Percentiles rank a stretch among this genome's conserved stretches.
Conservation (phyloP, 768 basidiomycete genomes). For the Collybiopsis luxurians region DNA sequence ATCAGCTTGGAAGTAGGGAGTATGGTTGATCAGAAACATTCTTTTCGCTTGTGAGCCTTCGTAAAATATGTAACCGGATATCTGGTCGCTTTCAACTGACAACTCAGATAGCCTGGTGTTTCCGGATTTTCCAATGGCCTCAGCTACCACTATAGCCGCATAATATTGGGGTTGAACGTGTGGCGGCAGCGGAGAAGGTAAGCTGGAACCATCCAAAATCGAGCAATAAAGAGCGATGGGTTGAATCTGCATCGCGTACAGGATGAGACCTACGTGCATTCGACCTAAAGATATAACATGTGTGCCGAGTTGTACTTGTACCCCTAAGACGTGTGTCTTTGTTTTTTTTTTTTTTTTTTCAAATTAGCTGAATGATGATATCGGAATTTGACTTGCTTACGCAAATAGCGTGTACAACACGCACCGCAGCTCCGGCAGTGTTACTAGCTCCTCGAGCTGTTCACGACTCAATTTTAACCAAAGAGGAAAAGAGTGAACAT, state of each 20-base stretch:
- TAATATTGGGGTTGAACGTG: constrained; percentile 46
- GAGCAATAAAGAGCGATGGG: constrained; percentile 40
- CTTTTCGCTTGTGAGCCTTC: constrained; percentile 29
- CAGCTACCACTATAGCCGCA: constrained; percentile 37
- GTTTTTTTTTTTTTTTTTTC: too few relatives aligned
- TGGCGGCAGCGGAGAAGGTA: constrained; percentile 37
- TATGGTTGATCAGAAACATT: constrained; percentile 39
- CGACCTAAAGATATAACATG: neutral
- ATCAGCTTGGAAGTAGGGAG: constrained; percentile 27
- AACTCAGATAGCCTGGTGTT: constrained; percentile 35
- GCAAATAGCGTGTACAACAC: constrained; percentile 68
- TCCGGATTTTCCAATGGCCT: constrained; percentile 34
- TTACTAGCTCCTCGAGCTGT: constrained; percentile 12
- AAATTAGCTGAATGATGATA: too few relatives aligned
- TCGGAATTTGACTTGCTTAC: too few relatives aligned
- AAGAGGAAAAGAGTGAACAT: neutral
- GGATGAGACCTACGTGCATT: neutral
- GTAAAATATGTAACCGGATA: constrained; percentile 45
- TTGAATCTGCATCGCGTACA: constrained; percentile 32
- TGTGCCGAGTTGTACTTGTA: constrained; percentile 63
- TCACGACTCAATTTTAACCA: constrained; percentile 11
- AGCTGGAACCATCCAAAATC: constrained; percentile 36
- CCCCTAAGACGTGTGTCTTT: too few relatives aligned
- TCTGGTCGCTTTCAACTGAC: constrained; percentile 24
- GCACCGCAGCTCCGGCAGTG: constrained; percentile 53